Conservation (phyloP, 164 flowering plant species). For the Chimonanthus praecox region DNA sequence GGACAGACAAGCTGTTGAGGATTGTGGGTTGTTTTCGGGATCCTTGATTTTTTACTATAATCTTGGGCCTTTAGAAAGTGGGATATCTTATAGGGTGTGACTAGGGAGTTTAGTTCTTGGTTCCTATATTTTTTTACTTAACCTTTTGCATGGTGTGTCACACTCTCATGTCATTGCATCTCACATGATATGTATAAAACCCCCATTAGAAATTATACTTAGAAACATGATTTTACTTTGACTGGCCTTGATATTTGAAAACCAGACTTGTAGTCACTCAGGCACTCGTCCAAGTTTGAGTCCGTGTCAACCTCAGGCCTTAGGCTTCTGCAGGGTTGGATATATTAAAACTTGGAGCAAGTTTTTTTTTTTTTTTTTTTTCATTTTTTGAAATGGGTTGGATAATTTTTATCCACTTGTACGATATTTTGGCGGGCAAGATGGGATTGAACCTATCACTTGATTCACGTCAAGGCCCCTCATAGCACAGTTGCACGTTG, state of each 20-base stretch:
- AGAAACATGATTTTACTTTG: too few relatives aligned
- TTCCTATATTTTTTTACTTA: background rate
- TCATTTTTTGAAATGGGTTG: background rate
- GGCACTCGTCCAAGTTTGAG: too few relatives aligned
- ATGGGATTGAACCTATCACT: background rate
- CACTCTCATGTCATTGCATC: background rate
- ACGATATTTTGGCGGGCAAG: background rate
- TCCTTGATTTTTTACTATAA: background rate
- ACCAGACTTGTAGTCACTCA: too few relatives aligned
- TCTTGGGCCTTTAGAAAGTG: too few relatives aligned
- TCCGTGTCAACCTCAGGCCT: too few relatives aligned
- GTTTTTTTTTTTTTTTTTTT: background rate
- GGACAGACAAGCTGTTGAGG: background rate
- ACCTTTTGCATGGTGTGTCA: background rate
- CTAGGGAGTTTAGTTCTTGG: background rate
- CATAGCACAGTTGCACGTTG: background rate
- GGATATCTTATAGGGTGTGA: background rate
- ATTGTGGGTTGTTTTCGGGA: background rate
- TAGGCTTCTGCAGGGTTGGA: background rate
- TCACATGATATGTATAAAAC: background rate
- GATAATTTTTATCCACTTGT: background rate
- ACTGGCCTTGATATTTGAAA: too few relatives aligned
- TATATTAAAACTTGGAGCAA: background rate
- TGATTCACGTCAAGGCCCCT: too few relatives aligned
- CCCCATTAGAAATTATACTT: background rate